Conservation (phyloP, 2,329 filamentous ascomycete species). For the Kalaharituber pfeilii region DNA sequence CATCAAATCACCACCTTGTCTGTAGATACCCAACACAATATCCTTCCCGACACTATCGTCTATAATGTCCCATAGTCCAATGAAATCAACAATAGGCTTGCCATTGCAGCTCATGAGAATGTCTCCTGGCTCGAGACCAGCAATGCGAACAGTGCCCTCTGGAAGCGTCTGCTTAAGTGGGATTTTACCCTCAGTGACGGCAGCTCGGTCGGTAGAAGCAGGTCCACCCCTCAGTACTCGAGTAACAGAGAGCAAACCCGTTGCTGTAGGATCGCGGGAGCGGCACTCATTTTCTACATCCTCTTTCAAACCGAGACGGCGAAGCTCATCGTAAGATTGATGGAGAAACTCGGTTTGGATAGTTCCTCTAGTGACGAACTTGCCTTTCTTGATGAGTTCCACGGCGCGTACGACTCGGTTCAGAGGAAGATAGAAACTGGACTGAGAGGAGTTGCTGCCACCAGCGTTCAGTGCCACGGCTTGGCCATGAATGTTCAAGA, state of each 20-base stretch:
- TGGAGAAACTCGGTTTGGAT: slow-evolving; percentile 23
- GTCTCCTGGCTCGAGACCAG: slow-evolving; percentile 41
- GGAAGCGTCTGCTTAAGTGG: slow-evolving; percentile 2
- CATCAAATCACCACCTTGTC: slow-evolving; percentile 17
- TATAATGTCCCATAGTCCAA: slow-evolving; percentile 23
- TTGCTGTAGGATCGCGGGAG: slow-evolving; percentile 17
- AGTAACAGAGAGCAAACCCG: slow-evolving; percentile 20
- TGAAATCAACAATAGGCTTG: slow-evolving; percentile 57
- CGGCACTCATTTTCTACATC: slow-evolving; percentile 21
- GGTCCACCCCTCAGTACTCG: slow-evolving; percentile 22
- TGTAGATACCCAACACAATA: slow-evolving; percentile 20
- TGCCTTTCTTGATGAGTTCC: slow-evolving; percentile 20
- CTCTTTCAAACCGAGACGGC: slow-evolving; percentile 21
- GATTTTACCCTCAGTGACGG: slow-evolving; percentile 8
- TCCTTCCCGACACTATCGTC: slow-evolving; percentile 21
- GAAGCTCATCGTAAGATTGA: slow-evolving; percentile 22
- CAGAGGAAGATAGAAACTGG: slow-evolving; percentile 22
- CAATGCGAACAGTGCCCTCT: slow-evolving; percentile 17
- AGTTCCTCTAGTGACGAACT: slow-evolving; percentile 21
- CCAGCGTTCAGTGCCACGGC: slow-evolving; percentile 23
- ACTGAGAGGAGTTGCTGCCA: slow-evolving; percentile 23
- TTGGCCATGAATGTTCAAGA: slow-evolving; percentile 22
- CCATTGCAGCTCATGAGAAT: slow-evolving; percentile 81
- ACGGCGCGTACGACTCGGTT: slow-evolving; percentile 23
- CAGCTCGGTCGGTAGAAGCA: slow-evolving; percentile 16